A percentile compares a stretch with the other conserved stretches of the same genome.
These are phyloP conservation scores for Medicago lupulina DNA, from an alignment of 306 rosid genomes.

Conservation along the genomic window DNA sequence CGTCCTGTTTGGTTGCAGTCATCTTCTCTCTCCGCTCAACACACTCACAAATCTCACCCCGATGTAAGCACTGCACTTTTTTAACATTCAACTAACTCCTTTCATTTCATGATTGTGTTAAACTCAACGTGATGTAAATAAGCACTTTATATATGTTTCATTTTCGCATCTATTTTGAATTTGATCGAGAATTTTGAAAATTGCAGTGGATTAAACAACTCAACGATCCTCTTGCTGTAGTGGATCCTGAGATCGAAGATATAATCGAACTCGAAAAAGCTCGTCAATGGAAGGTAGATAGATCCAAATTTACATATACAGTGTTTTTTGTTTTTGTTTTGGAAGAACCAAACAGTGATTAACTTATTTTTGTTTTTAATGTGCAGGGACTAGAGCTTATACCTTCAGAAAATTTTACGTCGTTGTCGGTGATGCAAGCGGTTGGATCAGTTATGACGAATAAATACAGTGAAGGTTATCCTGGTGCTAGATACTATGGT, in stretches of 20 bases:
- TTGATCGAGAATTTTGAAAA: not conserved
- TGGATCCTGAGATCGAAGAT: conserved; percentile 81
- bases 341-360: not conserved
- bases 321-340: not conserved
- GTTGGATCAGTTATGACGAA: conserved; percentile 97
- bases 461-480: conserved; percentile 93
- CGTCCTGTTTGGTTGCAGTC: conserved; percentile 57
- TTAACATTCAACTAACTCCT: no score
- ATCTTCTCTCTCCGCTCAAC: conserved; percentile 59
- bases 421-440: conserved; percentile 89
- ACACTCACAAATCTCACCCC: conserved; percentile 59
- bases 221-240: conserved; percentile 73
- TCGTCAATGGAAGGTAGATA: conserved; percentile 79
- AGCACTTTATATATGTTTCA: no score
- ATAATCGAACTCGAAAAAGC: conserved; percentile 90
- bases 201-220: conserved; percentile 86
- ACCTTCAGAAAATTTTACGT: conserved; percentile 90
- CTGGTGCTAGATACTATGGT: conserved; percentile 96
- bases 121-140: no score
- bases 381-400: conserved; percentile 80
- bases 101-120: no score
- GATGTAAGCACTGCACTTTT: conserved; percentile 51
- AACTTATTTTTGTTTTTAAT: conserved; percentile 5
- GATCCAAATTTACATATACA: conserved; percentile 4
- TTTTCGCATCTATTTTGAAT: conserved; percentile 28